Percentiles rank a stretch among this genome's conserved stretches.
Conservation (phyloP, 1,139 yeast species). For the Candida gigantensis region DNA sequence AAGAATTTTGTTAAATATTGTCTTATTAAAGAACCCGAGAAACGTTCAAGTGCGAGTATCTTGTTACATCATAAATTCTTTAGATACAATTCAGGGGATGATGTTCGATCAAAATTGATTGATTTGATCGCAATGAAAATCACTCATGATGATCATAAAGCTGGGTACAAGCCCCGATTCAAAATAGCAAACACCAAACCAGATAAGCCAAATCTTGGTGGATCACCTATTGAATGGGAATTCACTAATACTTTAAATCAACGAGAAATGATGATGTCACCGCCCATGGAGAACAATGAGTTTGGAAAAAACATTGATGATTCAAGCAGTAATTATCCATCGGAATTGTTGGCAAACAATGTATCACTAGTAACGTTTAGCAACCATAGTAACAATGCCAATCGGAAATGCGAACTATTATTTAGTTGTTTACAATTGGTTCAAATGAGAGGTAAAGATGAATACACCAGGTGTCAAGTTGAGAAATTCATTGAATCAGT, state of each 20-base stretch:
- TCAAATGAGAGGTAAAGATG: constrained; percentile 48
- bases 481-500: constrained; percentile 38
- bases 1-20: constrained; percentile 64
- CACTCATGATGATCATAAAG: constrained; percentile 6
- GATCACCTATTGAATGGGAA: constrained; percentile 11
- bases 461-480: constrained; percentile 48
- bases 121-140: constrained; percentile 13
- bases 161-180: constrained; percentile 13
- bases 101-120: constrained; percentile 8
- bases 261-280: neutral
- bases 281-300: neutral
- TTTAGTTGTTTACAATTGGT: constrained; percentile 37
- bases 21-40: constrained; percentile 55
- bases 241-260: constrained; percentile 10
- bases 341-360: neutral
- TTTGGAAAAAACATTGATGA: neutral
- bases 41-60: constrained; percentile 49
- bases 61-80: constrained; percentile 51
- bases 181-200: constrained; percentile 5
- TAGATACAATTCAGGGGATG: constrained; percentile 7
- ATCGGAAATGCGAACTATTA: constrained; percentile 16
- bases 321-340: neutral
- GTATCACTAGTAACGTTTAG: neutral
- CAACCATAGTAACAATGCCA: neutral
- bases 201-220: constrained; percentile 3